These are phyloP conservation scores for Ambrosiella cleistominuta DNA, from an alignment of 2,329 filamentous ascomycete genomes.

Conservation along the genomic window DNA sequence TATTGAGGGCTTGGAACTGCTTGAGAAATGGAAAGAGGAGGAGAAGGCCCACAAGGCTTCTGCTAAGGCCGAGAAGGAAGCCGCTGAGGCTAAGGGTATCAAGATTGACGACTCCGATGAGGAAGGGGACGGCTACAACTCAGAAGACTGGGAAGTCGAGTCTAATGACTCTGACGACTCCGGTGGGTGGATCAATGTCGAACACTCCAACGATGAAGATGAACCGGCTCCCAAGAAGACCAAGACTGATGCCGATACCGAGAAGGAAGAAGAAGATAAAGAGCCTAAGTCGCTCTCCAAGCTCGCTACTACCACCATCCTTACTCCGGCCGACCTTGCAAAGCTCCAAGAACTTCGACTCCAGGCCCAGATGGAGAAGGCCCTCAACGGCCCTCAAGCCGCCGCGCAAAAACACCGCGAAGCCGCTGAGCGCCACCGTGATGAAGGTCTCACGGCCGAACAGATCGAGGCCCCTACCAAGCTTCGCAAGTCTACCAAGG, in stretches of 20 bases:
- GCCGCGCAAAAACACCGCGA: conserved; percentile 30
- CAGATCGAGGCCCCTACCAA: conserved; percentile 77
- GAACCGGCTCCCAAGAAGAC: conserved; percentile 36
- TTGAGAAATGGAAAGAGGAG: conserved; percentile 88
- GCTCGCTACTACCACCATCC: conserved; percentile 80
- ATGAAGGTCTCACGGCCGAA: conserved; percentile 77
- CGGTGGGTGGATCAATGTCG: conserved; percentile 86
- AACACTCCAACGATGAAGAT: conserved; percentile 66
- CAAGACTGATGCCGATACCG: conserved; percentile 17
- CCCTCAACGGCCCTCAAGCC: conserved; percentile 23
- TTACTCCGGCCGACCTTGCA: conserved; percentile 88
- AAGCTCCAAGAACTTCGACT: conserved; percentile 81
- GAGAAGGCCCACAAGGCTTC: conserved; percentile 57
- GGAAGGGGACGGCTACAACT: conserved; percentile 37
- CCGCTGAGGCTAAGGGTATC: conserved; percentile 21
- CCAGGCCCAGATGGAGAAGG: conserved; percentile 52
- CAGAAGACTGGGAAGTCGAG: conserved; percentile 42
- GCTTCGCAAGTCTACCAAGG: conserved; percentile 71
- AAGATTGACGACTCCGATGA: conserved; percentile 24
- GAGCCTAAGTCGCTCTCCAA: conserved; percentile 34
- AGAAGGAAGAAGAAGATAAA: conserved; percentile 19
- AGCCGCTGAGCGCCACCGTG: conserved; percentile 45
- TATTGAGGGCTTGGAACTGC: conserved; percentile 80
- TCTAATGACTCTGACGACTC: conserved; percentile 49
- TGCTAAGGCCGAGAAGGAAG: conserved; percentile 46